Conservation (phyloP, 192 early-diverging fungal species). For the Phlyctochytrium bullatum region DNA sequence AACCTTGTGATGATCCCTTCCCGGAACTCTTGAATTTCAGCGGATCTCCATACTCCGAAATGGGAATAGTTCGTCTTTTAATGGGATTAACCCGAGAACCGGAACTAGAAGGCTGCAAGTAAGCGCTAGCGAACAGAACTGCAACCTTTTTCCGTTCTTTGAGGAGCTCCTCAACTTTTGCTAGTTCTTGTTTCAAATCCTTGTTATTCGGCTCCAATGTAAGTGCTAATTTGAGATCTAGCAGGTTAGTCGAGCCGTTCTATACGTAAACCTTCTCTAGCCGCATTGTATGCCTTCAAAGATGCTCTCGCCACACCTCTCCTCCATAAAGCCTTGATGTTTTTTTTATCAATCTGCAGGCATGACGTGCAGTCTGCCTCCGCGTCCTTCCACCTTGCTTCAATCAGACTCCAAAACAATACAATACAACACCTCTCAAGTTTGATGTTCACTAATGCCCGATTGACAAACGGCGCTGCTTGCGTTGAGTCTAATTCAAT, state of each 20-base stretch:
- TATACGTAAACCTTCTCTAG: slow-evolving; percentile 12
- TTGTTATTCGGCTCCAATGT: slow-evolving; percentile 68
- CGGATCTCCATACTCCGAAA: too few relatives aligned
- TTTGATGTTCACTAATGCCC: slow-evolving; percentile 82
- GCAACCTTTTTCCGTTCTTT: too few relatives aligned
- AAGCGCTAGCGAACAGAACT: too few relatives aligned
- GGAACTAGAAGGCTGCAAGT: too few relatives aligned
- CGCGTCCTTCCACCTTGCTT: slow-evolving; percentile 54
- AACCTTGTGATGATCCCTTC: too few relatives aligned
- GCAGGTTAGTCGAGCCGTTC: neutral
- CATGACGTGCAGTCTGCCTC: slow-evolving; percentile 66
- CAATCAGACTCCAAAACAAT: neutral
- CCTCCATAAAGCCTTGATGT: slow-evolving; percentile 79
- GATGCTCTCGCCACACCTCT: slow-evolving; percentile 63
- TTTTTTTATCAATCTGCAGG: slow-evolving; percentile 59
- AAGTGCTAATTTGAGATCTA: slow-evolving; percentile 63
- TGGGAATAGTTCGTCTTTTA: too few relatives aligned
- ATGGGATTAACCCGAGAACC: too few relatives aligned
- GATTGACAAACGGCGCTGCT: slow-evolving; percentile 63
- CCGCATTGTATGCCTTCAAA: slow-evolving; percentile 31
- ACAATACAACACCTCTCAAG: slow-evolving; percentile 48
- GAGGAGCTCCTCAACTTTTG: slow-evolving; percentile 43
- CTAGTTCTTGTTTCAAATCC: slow-evolving; percentile 60
- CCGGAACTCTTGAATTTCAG: too few relatives aligned
- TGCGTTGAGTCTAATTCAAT: slow-evolving; percentile 62